phyloP scores from a whole-genome alignment of 805 yeast genomes.

The Lipomyces yamadae region DNA sequence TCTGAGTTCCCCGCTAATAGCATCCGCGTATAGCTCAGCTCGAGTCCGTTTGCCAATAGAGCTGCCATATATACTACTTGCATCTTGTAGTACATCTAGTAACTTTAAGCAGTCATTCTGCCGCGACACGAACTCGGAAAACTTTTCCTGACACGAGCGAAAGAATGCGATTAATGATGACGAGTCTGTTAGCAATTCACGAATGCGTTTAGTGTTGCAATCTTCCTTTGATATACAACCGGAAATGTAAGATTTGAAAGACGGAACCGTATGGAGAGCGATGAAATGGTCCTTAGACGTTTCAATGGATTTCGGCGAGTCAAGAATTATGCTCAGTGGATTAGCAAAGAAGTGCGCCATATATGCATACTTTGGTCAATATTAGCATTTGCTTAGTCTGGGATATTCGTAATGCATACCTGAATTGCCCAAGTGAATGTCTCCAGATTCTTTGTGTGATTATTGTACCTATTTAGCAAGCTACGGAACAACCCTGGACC shows the following conservation, averaged over 20 bases:
- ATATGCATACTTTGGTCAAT: constrained; percentile 39
- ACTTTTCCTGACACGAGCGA: not conserved
- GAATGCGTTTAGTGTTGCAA: not conserved
- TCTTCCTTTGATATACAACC: not conserved
- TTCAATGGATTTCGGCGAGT: constrained; percentile 8
- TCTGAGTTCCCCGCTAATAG: constrained; percentile 17
- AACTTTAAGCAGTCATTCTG: constrained; percentile 3
- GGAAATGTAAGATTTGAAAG: constrained; percentile 40
- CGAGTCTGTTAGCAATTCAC: constrained; percentile 2
- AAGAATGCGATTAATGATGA: constrained; percentile 3
- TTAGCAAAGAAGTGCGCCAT: constrained; percentile 48
- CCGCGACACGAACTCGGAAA: not conserved
- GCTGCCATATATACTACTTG: not conserved
- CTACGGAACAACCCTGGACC: constrained; percentile 25
- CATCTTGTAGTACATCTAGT: constrained; percentile 8
- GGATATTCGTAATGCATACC: constrained; percentile 34
- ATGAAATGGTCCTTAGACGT: constrained; percentile 35
- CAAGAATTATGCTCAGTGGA: constrained; percentile 44
- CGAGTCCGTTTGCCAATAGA: constrained; percentile 8
- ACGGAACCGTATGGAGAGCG: constrained; percentile 47
- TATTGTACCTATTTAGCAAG: constrained; percentile 17
- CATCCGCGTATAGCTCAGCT: constrained; percentile 25
- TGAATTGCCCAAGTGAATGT: constrained; percentile 32
- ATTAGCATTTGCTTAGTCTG: not conserved
- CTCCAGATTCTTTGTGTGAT: constrained; percentile 24